phyloP scores from a whole-genome alignment of 2,329 filamentous ascomycete species.

The Ceratocystis huliohia region DNA sequence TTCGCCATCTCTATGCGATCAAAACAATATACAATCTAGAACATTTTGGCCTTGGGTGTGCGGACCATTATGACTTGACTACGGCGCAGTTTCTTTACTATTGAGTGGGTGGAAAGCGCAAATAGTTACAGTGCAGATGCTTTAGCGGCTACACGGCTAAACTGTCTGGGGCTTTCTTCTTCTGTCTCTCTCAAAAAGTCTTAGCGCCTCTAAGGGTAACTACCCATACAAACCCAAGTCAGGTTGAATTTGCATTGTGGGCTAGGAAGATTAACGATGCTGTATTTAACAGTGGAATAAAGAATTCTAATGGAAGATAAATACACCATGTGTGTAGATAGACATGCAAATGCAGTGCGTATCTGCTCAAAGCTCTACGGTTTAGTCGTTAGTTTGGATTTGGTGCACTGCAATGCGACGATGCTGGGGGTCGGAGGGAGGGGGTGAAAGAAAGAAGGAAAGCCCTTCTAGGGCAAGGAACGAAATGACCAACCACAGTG shows the following conservation, averaged over 20 bases:
- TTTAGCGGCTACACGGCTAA: slow-evolving; percentile 3
- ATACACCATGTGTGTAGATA: too few species aligned
- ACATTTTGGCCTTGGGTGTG: not conserved
- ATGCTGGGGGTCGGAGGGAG: not conserved
- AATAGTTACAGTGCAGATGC: slow-evolving; percentile 2
- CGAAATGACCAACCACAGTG: slow-evolving; percentile 5
- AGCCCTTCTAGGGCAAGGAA: slow-evolving; percentile 4
- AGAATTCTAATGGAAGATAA: too few species aligned
- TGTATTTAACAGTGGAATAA: too few species aligned
- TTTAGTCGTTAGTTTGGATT: not conserved
- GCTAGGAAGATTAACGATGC: too few species aligned
- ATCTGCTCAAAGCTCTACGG: not conserved
- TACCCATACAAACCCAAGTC: not conserved
- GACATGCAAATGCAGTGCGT: not conserved
- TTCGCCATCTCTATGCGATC: slow-evolving; percentile 14
- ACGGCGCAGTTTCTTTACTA: slow-evolving; percentile 12
- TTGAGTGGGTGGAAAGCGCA: slow-evolving; percentile 6
- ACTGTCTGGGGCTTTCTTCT: not conserved
- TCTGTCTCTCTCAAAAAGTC: not conserved
- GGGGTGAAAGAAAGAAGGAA: not conserved
- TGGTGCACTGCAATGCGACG: not conserved
- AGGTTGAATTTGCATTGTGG: not conserved
- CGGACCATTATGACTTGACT: not conserved
- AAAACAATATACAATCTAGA: slow-evolving; percentile 4
- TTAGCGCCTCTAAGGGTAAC: slow-evolving; percentile 1